phyloP scores from a whole-genome alignment of 78 protist genomes.

The Planoprotostelium fungivorum region DNA sequence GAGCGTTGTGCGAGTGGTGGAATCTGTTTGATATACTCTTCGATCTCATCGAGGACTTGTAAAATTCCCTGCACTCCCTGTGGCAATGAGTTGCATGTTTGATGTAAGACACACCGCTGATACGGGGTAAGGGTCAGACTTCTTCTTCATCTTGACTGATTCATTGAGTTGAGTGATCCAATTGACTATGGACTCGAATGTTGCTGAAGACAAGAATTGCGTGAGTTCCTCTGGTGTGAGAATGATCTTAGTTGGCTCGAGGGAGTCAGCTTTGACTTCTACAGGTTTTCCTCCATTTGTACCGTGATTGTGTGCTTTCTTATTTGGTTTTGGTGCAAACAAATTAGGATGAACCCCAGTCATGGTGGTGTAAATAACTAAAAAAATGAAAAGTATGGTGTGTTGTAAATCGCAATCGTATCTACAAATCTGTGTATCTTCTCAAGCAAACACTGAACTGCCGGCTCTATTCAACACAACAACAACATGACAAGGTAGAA shows the following conservation, averaged over 20 bases:
- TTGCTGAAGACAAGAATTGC: background rate
- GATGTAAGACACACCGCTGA: background rate
- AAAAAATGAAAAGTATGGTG: too few species aligned
- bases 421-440: too few species aligned
- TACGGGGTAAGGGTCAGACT: background rate
- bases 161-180: background rate
- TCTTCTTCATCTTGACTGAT: background rate
- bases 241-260: background rate
- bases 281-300: background rate
- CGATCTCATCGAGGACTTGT: background rate
- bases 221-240: background rate
- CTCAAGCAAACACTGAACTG: too few species aligned
- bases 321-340: too few species aligned
- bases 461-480: too few species aligned
- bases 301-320: background rate
- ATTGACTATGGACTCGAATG: background rate
- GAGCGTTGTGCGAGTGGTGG: background rate
- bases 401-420: too few species aligned
- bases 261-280: background rate
- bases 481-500: too few species aligned
- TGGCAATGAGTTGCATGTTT: background rate
- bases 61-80: background rate
- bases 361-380: too few species aligned
- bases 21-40: background rate
- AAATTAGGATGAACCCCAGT: too few species aligned